Conservation (phyloP, 176 grass and related monocot species). For the barley (Hordeum vulgare) region DNA sequence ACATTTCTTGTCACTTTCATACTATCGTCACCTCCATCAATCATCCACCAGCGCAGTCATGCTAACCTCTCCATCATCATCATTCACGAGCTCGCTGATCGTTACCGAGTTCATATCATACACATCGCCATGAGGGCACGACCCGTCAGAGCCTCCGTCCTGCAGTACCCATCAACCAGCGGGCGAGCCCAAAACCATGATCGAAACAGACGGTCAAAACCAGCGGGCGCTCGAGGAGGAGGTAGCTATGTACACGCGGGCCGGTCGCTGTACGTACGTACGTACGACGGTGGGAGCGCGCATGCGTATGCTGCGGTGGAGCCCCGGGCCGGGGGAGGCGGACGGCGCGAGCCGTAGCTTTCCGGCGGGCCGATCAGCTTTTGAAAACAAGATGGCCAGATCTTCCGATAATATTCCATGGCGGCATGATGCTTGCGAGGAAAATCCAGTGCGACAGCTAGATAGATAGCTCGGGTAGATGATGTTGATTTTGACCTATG, state of each 20-base stretch:
- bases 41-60: neutral
- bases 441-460: neutral
- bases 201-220: neutral
- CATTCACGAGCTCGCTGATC: neutral
- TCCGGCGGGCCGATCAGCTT: neutral
- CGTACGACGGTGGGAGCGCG: neutral
- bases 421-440: constrained; percentile 14
- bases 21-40: neutral
- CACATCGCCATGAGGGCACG: neutral
- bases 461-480: neutral
- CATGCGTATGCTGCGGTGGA: neutral
- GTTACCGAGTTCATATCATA: neutral
- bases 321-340: neutral
- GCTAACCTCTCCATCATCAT: neutral
- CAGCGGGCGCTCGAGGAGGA: neutral
- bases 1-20: neutral
- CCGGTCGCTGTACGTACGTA: neutral
- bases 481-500: neutral
- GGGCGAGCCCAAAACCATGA: neutral
- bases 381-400: neutral
- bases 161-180: neutral
- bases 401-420: constrained; percentile 1
- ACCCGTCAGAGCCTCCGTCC: neutral
- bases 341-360: neutral
- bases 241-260: neutral